Conservation (phyloP, 1,139 yeast genomes). For the Trichomonascaceae sp. region DNA sequence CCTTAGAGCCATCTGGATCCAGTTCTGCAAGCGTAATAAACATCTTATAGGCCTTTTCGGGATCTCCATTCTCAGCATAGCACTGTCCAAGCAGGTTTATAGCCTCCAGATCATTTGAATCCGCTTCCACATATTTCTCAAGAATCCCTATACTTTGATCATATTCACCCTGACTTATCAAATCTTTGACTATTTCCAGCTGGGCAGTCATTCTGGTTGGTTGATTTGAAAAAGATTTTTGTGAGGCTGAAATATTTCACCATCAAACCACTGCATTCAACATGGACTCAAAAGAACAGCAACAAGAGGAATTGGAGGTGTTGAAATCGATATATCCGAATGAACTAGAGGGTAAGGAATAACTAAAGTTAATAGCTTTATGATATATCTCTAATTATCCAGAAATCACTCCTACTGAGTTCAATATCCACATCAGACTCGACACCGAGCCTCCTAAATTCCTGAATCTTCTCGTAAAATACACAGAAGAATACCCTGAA, state of each 20-base stretch:
- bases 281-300: slow-evolving; percentile 46
- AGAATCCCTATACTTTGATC: slow-evolving; percentile 19
- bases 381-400: not conserved
- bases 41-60: slow-evolving; percentile 68
- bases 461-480: slow-evolving; percentile 51
- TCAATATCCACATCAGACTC: slow-evolving; percentile 37
- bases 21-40: slow-evolving; percentile 58
- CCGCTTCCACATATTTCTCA: slow-evolving; percentile 9
- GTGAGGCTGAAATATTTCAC: not conserved
- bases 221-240: too few relatives aligned
- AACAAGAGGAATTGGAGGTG: slow-evolving; percentile 40
- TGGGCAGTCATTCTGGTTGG: slow-evolving; percentile 5
- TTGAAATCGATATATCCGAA: slow-evolving; percentile 90
- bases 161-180: slow-evolving; percentile 21
- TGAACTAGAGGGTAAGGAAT: slow-evolving; percentile 46
- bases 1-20: slow-evolving; percentile 60
- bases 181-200: slow-evolving; percentile 14
- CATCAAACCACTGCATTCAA: slow-evolving; percentile 6
- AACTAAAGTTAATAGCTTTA: slow-evolving; percentile 4
- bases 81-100: slow-evolving; percentile 64
- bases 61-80: slow-evolving; percentile 68
- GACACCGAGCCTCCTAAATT: slow-evolving; percentile 55
- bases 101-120: slow-evolving; percentile 18
- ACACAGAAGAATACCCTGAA: slow-evolving; percentile 69
- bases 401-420: slow-evolving; percentile 27